phyloP scores from a whole-genome alignment of 164 flowering plant species.

The Liquidambar formosana region DNA sequence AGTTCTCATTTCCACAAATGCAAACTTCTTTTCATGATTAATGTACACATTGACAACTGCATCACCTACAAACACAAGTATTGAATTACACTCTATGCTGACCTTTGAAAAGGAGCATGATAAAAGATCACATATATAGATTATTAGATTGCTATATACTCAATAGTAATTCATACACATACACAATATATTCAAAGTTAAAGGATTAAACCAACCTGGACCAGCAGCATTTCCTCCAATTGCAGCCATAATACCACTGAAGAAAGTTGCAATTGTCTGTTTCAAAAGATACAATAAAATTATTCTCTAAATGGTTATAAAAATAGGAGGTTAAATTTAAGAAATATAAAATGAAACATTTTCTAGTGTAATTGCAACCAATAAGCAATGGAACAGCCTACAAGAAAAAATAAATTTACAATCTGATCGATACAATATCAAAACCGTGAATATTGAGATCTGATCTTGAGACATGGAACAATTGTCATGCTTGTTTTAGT shows the following conservation, averaged over 20 bases:
- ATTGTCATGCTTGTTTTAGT: too few species aligned
- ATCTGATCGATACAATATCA: neutral
- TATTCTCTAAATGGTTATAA: neutral
- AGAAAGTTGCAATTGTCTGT: constrained; percentile 80
- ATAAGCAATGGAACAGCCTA: neutral
- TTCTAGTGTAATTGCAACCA: neutral
- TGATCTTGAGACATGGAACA: neutral
- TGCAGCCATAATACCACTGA: constrained; percentile 75
- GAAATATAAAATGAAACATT: neutral
- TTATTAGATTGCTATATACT: too few species aligned
- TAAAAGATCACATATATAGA: neutral
- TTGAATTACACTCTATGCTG: neutral
- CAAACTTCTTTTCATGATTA: constrained; percentile 90
- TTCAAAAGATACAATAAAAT: constrained; percentile 12
- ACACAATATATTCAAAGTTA: neutral
- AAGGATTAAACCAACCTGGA: constrained; percentile 48
- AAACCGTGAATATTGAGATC: neutral
- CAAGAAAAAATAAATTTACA: too few species aligned
- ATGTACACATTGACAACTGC: constrained; percentile 92
- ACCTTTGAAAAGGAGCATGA: neutral
- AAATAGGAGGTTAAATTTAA: neutral
- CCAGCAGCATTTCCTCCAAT: constrained; percentile 91
- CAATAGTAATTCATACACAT: neutral
- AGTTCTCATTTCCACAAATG: constrained; percentile 91
- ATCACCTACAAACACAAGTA: constrained; percentile 55